Conservation (phyloP, 1,284 basidiomycete genomes). For the Ceratobasidium sp. region DNA sequence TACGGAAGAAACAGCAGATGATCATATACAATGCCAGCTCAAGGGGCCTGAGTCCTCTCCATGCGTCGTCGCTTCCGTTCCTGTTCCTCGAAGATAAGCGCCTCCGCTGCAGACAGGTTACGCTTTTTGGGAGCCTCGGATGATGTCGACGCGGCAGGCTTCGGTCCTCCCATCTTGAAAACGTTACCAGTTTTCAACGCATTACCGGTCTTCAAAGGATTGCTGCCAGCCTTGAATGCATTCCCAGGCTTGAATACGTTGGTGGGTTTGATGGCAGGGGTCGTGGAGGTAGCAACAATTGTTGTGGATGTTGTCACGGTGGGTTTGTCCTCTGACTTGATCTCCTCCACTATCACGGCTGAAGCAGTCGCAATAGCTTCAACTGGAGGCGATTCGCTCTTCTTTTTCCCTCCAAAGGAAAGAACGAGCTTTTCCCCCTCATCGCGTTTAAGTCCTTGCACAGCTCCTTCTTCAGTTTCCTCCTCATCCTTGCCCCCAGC, state of each 20-base stretch:
- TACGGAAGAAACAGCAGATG: background rate
- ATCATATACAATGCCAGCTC: background rate
- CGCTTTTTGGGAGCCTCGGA: conserved; percentile 53
- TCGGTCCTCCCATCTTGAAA: conserved; percentile 66
- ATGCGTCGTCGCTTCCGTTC: conserved; percentile 79
- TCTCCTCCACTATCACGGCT: background rate
- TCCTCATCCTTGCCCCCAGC: conserved; percentile 56
- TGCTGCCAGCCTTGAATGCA: conserved; percentile 58
- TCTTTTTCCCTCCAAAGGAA: conserved; percentile 59
- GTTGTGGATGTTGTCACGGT: conserved; percentile 42
- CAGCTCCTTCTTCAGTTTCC: conserved; percentile 54
- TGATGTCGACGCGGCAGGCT: conserved; percentile 49
- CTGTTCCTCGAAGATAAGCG: conserved; percentile 86
- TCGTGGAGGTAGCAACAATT: conserved; percentile 17
- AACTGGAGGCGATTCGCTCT: conserved; percentile 56
- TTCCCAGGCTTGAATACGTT: conserved; percentile 72
- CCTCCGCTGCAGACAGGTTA: conserved; percentile 80
- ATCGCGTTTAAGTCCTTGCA: conserved; percentile 75
- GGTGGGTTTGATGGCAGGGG: conserved; percentile 52
- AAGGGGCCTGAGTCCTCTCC: conserved; percentile 55
- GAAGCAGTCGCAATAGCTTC: conserved; percentile 47
- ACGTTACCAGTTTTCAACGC: conserved; percentile 77
- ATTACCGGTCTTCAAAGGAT: conserved; percentile 62
- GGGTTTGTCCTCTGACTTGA: conserved; percentile 15
- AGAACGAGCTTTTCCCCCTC: conserved; percentile 78